These are phyloP conservation scores for Camellia oleifera DNA, from an alignment of 179 eudicot genomes.

Conservation along the genomic window DNA sequence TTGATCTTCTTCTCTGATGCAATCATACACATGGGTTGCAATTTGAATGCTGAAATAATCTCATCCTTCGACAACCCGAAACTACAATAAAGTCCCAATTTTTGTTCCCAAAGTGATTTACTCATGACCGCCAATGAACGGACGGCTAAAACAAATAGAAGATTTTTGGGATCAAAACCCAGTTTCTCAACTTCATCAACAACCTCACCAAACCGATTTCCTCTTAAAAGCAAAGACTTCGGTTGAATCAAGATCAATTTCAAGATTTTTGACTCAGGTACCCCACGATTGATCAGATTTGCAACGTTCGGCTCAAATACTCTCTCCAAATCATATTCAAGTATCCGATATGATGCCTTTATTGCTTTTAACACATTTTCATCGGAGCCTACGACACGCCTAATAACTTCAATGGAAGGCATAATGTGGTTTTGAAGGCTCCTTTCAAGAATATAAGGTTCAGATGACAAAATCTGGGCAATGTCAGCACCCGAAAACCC, in stretches of 20 bases:
- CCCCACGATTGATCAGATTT: neutral
- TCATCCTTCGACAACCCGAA: slow-evolving; percentile 16
- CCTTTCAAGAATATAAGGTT: neutral
- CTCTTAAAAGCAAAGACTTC: neutral
- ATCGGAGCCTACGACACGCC: neutral
- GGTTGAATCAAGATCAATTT: neutral
- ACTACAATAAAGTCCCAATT: neutral
- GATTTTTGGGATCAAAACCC: neutral
- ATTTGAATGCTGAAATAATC: slow-evolving; percentile 11
- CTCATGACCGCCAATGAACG: neutral
- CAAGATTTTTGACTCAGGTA: neutral
- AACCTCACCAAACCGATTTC: neutral
- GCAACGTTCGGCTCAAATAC: neutral
- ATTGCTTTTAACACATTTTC: neutral
- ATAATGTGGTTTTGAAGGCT: neutral
- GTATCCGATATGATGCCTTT: neutral
- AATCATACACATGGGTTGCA: neutral
- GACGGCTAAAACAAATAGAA: neutral
- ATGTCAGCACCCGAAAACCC: neutral
- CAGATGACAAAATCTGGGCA: neutral
- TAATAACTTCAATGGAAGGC: neutral
- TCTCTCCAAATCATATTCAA: neutral
- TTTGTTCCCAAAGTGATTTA: slow-evolving; percentile 12
- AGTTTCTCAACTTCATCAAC: neutral
- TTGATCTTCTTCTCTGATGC: slow-evolving; percentile 12